Evolutionary conservation across 2,329 filamentous ascomycete species (phyloP).

Genomic region (Neonectria coccinea): DNA sequence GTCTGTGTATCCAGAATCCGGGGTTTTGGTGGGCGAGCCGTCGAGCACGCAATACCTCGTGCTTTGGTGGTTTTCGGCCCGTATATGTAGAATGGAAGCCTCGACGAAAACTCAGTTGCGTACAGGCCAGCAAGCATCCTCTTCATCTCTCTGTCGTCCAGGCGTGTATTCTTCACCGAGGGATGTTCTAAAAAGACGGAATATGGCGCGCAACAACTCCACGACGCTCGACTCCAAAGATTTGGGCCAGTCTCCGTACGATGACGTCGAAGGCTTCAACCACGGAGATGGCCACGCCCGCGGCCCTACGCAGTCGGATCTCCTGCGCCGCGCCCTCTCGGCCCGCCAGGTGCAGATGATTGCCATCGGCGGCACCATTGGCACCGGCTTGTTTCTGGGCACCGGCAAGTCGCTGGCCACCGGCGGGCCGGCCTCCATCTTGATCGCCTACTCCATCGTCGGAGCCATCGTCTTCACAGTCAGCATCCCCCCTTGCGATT

Average conservation of each 20-base stretch:
- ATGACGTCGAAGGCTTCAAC: slow-evolving; percentile 38
- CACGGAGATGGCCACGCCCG: slow-evolving; percentile 13
- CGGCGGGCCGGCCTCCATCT: slow-evolving; percentile 69
- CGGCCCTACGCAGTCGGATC: slow-evolving; percentile 53
- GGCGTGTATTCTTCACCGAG: background rate
- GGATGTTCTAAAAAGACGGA: background rate
- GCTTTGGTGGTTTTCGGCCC: slow-evolving; percentile 21
- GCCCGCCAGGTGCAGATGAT: slow-evolving; percentile 77
- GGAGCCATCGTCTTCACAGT: slow-evolving; percentile 65
- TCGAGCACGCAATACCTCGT: slow-evolving; percentile 47
- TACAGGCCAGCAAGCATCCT: background rate
- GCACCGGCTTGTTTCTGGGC: slow-evolving; percentile 72
- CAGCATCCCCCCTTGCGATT: too few relatives aligned
- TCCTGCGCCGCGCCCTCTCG: slow-evolving; percentile 66
- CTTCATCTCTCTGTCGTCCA: background rate
- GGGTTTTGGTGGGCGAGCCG: slow-evolving; percentile 36
- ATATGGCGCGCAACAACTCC: slow-evolving; percentile 27
- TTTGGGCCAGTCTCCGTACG: slow-evolving; percentile 16
- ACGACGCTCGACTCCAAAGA: slow-evolving; percentile 34
- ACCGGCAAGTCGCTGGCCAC: slow-evolving; percentile 70
- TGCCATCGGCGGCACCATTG: slow-evolving; percentile 70
- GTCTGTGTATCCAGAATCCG: slow-evolving; percentile 23
- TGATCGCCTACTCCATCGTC: slow-evolving; percentile 68
- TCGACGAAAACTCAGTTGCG: slow-evolving; percentile 25
- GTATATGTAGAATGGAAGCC: slow-evolving; percentile 3